Base-by-base conservation (phyloP, 1,284 basidiomycete genomes). In the Abortiporus biennis region DNA sequence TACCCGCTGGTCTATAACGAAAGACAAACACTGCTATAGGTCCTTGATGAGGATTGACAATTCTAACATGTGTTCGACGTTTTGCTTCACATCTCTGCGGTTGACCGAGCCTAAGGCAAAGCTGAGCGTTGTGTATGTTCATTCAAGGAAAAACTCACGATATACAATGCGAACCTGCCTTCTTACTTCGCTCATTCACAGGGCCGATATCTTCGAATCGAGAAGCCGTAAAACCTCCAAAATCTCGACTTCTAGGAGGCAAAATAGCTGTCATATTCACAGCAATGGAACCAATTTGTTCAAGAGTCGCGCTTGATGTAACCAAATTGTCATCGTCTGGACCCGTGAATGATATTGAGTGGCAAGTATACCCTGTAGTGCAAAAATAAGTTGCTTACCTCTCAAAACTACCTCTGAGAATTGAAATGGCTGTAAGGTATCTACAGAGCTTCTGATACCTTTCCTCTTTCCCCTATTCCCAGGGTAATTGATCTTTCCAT, bases 121-220 rank as follows among this genome's bases (percentile, higher is more conserved):
- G 5, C 16, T 6, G 15, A 40, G 5, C 13, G 32, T 21, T 9
- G 23, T 40, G 12, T 5, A 23, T 20, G 23, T 25, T 17, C 31
- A 23, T 8, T 17, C 12, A 20, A 21, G 25, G 29, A 3, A 23
- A 19, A 6, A 38, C 44, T 42, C 21, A 46, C 44, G 40, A 21
- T 12, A 46, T 36, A 27, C 44, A 46, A 36, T 46, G 44, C 12
- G 24, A 34, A 5, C 44, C 44, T 5, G 35, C 40, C 23, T 46
- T 46, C 40, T 46, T 46, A 19, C 24, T 38, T n/a, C 35, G 35
- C 29, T 46, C 44, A 33, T 46, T 32, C 4, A 46, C 21, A 4
- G 44, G 23, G 2, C 44, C 44, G 21, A 46, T 41, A 11, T 21
- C 34, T 2, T 22, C 9, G 34, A 30, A 3, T 15, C 22, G n/a